Percentiles rank a stretch among this genome's conserved stretches.
Conservation (phyloP, 192 early-diverging fungal genomes). For the Coemansia aciculifera region DNA sequence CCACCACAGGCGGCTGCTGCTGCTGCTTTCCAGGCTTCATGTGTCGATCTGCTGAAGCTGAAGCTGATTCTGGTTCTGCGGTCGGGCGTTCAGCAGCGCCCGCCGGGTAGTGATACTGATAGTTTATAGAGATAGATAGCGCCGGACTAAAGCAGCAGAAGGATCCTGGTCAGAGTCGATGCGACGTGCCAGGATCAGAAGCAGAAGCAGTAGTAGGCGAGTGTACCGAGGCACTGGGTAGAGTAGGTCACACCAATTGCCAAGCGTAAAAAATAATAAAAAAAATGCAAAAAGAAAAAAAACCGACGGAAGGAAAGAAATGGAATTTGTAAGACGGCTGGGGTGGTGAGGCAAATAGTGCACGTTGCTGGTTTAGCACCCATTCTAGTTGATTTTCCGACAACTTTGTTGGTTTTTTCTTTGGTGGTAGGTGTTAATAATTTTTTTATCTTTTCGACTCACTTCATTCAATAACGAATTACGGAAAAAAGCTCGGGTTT, state of each 20-base stretch:
- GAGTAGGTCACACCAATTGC: neutral
- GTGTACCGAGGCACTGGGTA: neutral
- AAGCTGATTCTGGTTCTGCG: constrained; percentile 5
- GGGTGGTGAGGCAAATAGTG: neutral
- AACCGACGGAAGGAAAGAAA: neutral
- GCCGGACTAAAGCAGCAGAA: neutral
- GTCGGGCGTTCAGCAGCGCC: constrained; percentile 13
- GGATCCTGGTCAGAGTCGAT: neutral
- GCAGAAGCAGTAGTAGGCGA: neutral
- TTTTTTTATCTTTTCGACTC: neutral
- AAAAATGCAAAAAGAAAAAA: neutral
- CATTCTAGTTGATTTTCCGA: too few species aligned
- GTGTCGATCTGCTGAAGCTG: neutral
- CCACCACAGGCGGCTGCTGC: neutral
- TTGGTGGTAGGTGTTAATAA: neutral
- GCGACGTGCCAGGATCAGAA: neutral
- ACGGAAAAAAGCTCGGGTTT: neutral
- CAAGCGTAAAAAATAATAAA: neutral
- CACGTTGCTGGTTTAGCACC: too few species aligned
- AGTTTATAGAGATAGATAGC: neutral
- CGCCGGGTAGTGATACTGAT: neutral
- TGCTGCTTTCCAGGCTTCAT: constrained; percentile 41
- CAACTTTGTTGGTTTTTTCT: neutral
- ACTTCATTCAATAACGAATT: neutral
- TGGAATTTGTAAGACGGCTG: neutral